Evolutionary conservation across 176 grass and related monocot genomes (phyloP), one percentile per base, ranked within the genome.

Genomic region (Hsuehochloa calcarea): DNA sequence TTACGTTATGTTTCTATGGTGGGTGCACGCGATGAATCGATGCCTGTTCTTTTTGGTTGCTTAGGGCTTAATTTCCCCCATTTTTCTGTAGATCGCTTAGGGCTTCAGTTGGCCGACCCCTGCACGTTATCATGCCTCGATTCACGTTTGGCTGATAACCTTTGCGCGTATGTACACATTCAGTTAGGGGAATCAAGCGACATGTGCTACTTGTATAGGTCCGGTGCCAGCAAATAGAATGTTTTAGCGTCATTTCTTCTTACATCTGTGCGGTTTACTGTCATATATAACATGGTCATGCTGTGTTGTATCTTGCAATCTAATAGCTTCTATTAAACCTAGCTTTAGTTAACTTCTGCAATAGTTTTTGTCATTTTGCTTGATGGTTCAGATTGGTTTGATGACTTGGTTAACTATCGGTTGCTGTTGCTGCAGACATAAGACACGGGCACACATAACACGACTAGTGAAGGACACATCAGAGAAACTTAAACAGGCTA

Each of bases 391-490:
- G 34, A 40, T 31, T 10, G 0, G n/a, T 46, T 45, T 26, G 23
- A 38, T 72, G 47, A 26, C 19, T 58, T 10, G 2, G n/a, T 37
- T 82, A 12, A 90, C 65, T 56, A 14, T 31, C 47, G 17, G 5
- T 62, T 87, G 72, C 6, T 65, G 23, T 68, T 60, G 40, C 40
- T 70, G 77, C 93, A 98, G 95, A 90, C 95, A 95, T 35, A 93
- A 98, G 59, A 87, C 93, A 27, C 94, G 95, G 62, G 54, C 75
- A 77, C 88, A 95, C 47, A 98, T 98, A 56, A 82, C 85, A 26
- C 90, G 90, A 75, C 80, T 98, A 31, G 93, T 98, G 50, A 98
- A 93, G 90, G 93, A 98, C 77, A 98, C 95, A 69, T 98, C 95
- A 5, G 91, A 91, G 1, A 98, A 98, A 86, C 93, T 98, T 79